phyloP scores from a whole-genome alignment of 495 filamentous ascomycete species.

The Aspergillus campestris region DNA sequence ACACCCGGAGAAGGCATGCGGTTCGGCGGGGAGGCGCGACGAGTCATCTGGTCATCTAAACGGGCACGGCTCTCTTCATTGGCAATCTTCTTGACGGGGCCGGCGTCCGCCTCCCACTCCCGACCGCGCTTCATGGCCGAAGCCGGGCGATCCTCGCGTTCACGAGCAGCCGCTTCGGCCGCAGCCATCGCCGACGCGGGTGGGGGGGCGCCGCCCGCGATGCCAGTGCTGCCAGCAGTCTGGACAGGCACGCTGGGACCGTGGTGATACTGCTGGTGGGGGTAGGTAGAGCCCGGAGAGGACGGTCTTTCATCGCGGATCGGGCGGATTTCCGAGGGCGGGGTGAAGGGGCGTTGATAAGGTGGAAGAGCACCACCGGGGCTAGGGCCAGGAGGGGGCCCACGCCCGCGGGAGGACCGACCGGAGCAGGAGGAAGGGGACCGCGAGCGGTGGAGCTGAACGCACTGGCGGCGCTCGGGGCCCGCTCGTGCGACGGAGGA shows the following conservation, averaged over 20 bases:
- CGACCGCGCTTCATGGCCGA: conserved; percentile 76
- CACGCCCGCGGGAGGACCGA: conserved; percentile 35
- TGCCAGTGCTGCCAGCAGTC: conserved; percentile 59
- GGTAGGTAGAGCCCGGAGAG: conserved; percentile 74
- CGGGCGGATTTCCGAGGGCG: conserved; percentile 74
- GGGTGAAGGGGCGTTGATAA: conserved; percentile 59
- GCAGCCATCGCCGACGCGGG: conserved; percentile 65
- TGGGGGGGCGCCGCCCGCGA: conserved; percentile 68
- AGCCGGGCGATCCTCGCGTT: conserved; percentile 72
- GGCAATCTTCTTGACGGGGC: conserved; percentile 68
- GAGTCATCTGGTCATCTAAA: conserved; percentile 73
- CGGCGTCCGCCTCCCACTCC: conserved; percentile 78
- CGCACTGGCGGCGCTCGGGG: conserved; percentile 47
- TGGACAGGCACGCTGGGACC: conserved; percentile 56
- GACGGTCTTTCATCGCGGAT: conserved; percentile 78
- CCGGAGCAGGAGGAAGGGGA: conserved; percentile 35
- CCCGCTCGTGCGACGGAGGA: conserved; percentile 41
- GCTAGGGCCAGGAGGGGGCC: conserved; percentile 46
- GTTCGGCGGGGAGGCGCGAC: conserved; percentile 59
- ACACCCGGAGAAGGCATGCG: conserved; percentile 56
- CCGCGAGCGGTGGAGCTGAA: conserved; percentile 26
- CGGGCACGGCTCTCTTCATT: conserved; percentile 81
- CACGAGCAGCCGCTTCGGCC: conserved; percentile 68
- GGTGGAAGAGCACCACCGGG: conserved; percentile 40
- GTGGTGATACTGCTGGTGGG: conserved; percentile 69